Conservation (phyloP, 192 early-diverging fungal genomes). For the Podila epigama region DNA sequence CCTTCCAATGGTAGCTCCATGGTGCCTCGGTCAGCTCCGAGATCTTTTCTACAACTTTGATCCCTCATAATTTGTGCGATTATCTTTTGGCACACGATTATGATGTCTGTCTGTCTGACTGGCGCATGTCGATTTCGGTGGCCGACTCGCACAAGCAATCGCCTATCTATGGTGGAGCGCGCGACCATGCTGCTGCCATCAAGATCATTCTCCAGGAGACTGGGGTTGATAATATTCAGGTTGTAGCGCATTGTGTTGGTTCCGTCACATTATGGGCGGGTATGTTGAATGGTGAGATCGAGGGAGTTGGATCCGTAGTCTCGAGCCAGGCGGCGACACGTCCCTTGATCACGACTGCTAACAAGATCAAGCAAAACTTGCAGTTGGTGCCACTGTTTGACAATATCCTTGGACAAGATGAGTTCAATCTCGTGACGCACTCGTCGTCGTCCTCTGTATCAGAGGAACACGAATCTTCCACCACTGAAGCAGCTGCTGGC, state of each 20-base stretch:
- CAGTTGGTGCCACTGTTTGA: conserved; percentile 38
- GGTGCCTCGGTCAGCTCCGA: conserved; percentile 48
- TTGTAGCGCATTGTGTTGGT: conserved; percentile 55
- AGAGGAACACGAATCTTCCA: background rate
- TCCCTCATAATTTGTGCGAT: conserved; percentile 50
- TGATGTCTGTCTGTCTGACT: conserved; percentile 56
- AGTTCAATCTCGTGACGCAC: conserved; percentile 24
- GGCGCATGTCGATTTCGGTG: conserved; percentile 37
- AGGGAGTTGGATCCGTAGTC: conserved; percentile 52
- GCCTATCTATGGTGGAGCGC: conserved; percentile 21
- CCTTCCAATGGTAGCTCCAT: conserved; percentile 29
- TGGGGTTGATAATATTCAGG: conserved; percentile 47
- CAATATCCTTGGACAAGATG: conserved; percentile 29
- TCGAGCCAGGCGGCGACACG: conserved; percentile 38
- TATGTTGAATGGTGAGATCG: conserved; percentile 48
- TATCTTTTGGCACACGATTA: conserved; percentile 50
- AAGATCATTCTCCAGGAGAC: conserved; percentile 41
- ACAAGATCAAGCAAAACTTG: conserved; percentile 41
- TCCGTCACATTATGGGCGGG: conserved; percentile 50
- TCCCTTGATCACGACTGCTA: conserved; percentile 20
- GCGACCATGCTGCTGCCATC: conserved; percentile 47
- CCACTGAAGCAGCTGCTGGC: background rate
- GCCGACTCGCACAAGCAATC: conserved; percentile 33
- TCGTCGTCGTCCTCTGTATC: conserved; percentile 6
- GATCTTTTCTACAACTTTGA: conserved; percentile 51